Evolutionary conservation across 768 basidiomycete species (phyloP).

Genomic region (Boletus sp.): DNA sequence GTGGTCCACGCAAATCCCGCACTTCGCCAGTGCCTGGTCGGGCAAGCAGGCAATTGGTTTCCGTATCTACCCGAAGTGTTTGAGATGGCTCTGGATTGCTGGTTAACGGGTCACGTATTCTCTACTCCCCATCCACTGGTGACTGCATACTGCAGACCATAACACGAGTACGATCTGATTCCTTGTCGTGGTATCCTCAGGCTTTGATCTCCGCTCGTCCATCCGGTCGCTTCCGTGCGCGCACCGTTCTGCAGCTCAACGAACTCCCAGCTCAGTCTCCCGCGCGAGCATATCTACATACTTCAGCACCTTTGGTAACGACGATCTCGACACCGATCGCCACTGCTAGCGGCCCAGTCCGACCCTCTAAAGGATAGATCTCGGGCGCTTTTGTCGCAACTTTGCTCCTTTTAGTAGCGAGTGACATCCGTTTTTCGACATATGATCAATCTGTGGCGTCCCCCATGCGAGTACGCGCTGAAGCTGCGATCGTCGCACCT

Average conservation of each 20-base stretch:
- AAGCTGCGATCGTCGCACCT: constrained; percentile 6
- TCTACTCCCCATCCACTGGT: too few species aligned
- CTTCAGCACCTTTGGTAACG: neutral
- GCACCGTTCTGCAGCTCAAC: too few species aligned
- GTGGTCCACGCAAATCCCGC: neutral
- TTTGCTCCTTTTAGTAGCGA: neutral
- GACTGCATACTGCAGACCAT: neutral
- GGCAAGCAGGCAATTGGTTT: neutral
- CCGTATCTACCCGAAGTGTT: neutral
- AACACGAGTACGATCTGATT: neutral
- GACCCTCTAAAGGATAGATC: constrained; percentile 5
- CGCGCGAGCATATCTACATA: neutral
- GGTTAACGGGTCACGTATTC: neutral
- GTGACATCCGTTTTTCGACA: neutral
- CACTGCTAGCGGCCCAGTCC: too few species aligned
- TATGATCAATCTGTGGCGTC: neutral
- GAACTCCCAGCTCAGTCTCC: neutral
- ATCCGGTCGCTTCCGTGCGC: neutral
- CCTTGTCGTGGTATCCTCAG: neutral
- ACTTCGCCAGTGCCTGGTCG: neutral
- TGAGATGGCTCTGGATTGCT: neutral
- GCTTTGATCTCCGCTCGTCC: neutral
- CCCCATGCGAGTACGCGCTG: neutral
- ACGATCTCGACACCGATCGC: constrained; percentile 9
- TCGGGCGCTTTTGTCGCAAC: constrained; percentile 13